Percentiles rank a stretch among this genome's conserved stretches.
Evolutionary conservation across 2,329 filamentous ascomycete genomes (phyloP).

Genomic region (Drechslerella coelobrocha): DNA sequence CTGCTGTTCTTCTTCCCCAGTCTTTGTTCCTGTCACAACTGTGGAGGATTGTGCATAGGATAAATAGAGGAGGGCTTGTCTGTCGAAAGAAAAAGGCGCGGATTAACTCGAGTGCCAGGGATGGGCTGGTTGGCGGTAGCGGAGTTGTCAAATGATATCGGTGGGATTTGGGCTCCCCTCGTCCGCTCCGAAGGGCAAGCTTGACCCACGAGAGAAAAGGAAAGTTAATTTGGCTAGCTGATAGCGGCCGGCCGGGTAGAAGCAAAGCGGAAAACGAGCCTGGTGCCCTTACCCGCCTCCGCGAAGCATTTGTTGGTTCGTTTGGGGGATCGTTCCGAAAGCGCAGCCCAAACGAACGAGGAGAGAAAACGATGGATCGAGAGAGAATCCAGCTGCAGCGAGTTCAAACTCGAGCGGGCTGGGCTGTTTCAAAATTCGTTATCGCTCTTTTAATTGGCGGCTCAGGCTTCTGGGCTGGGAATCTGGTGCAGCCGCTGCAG

Average conservation of each 20-base stretch:
- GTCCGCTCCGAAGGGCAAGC: conserved; percentile 27
- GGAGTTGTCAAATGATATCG: conserved; percentile 17
- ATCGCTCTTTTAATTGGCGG: no score
- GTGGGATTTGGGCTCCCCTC: conserved; percentile 10
- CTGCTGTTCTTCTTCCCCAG: conserved; percentile 10
- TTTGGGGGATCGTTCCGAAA: conserved; percentile 7
- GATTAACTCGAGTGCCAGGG: conserved; percentile 46
- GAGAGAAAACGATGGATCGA: conserved; percentile 4
- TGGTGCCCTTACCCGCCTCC: conserved; percentile 44
- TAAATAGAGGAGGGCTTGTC: conserved; percentile 50
- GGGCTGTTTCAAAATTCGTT: no score
- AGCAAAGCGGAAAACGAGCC: conserved; percentile 24
- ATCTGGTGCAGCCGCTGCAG: no score
- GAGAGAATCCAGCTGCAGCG: no score
- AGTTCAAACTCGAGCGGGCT: no score
- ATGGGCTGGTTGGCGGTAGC: conserved; percentile 23
- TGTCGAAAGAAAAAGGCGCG: conserved; percentile 39
- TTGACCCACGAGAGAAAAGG: neutral
- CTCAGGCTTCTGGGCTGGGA: no score
- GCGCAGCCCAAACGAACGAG: neutral
- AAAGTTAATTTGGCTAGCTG: conserved; percentile 7
- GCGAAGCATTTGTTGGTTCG: conserved; percentile 12
- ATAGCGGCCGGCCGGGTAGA: conserved; percentile 44
- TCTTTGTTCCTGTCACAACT: conserved; percentile 1
- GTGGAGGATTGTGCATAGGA: conserved; percentile 36